Evolutionary conservation across 2,329 filamentous ascomycete genomes (phyloP).

Genomic region (Mycosphaerella sp.): DNA sequence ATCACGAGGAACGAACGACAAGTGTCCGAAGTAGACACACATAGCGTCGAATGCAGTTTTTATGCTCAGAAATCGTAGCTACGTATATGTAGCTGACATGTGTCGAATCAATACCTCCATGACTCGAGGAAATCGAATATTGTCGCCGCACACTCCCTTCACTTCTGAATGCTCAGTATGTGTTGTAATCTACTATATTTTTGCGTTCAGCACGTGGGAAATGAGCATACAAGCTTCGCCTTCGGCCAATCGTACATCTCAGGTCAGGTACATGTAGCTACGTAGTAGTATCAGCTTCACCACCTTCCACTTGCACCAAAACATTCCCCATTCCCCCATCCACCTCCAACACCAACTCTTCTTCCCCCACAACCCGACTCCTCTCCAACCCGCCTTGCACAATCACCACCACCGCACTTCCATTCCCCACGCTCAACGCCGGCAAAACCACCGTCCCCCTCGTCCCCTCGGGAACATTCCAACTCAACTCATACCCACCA

Average conservation of each 20-base stretch:
- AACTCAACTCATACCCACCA: constrained; percentile 18
- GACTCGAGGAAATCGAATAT: too few species aligned
- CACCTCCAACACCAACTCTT: neutral
- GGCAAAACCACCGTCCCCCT: constrained; percentile 29
- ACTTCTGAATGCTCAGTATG: too few species aligned
- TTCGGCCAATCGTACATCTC: too few species aligned
- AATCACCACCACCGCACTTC: neutral
- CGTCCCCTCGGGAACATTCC: constrained; percentile 28
- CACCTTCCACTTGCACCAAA: neutral
- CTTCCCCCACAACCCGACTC: neutral
- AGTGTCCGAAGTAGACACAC: neutral
- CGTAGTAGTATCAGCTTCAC: too few species aligned
- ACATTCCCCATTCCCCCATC: neutral
- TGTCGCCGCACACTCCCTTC: too few species aligned
- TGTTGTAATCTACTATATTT: too few species aligned
- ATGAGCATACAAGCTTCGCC: too few species aligned
- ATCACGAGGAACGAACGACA: neutral
- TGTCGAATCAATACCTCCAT: too few species aligned
- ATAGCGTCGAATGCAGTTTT: neutral
- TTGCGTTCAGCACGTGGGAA: too few species aligned
- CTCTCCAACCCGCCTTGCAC: neutral
- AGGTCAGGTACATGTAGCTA: too few species aligned
- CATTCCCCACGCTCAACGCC: neutral
- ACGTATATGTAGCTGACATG: neutral
- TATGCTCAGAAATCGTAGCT: neutral